Conservation (phyloP, 768 basidiomycete genomes). For the Collybiopsis luxurians region DNA sequence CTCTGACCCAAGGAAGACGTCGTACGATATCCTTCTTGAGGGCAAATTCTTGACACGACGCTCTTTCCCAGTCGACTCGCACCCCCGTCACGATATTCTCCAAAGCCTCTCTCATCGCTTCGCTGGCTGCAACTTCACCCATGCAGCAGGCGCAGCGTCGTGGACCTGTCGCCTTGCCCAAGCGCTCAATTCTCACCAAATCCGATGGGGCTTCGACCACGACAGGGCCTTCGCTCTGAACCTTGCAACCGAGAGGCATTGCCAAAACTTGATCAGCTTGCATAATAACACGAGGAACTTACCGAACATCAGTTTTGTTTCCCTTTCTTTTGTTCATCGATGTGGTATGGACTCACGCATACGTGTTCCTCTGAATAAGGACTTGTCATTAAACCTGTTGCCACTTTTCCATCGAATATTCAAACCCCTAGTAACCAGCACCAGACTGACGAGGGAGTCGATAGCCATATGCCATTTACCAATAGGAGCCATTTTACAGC, state of each 20-base stretch:
- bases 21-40: slow-evolving; percentile 57
- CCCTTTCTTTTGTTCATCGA: too few relatives aligned
- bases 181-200: slow-evolving; percentile 10
- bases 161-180: slow-evolving; percentile 1
- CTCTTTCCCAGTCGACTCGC: too few relatives aligned
- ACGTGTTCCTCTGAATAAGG: slow-evolving; percentile 14
- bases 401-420: slow-evolving; percentile 15
- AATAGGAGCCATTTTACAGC: too few relatives aligned
- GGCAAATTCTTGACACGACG: too few relatives aligned
- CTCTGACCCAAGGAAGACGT: slow-evolving; percentile 44
- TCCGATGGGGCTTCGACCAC: slow-evolving; percentile 17
- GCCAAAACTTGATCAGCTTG: slow-evolving; percentile 20
- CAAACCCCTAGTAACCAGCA: slow-evolving; percentile 24
- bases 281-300: slow-evolving; percentile 14
- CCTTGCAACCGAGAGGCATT: slow-evolving; percentile 17
- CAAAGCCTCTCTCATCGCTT: neutral
- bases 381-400: slow-evolving; percentile 27
- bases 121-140: neutral
- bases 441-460: slow-evolving; percentile 30
- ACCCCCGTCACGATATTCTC: slow-evolving; percentile 1
- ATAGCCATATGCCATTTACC: too few relatives aligned
- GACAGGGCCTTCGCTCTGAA: slow-evolving; percentile 14
- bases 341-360: too few relatives aligned
- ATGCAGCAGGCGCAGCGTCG: neutral
- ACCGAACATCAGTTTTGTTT: neutral